Conservation (phyloP, 2,329 filamentous ascomycete species). For the Phialocephala subalpina region DNA sequence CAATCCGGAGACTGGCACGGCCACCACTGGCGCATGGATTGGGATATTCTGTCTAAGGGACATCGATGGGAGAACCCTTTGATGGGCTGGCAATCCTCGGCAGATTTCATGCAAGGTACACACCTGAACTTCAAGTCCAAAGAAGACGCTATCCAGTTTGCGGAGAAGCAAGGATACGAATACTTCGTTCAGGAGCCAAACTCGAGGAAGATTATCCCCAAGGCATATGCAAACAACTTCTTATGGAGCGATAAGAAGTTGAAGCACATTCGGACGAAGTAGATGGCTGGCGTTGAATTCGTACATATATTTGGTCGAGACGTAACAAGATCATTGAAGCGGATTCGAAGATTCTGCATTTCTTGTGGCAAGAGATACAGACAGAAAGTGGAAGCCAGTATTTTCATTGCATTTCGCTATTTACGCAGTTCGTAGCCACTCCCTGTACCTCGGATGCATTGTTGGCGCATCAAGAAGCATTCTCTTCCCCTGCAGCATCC, state of each 20-base stretch:
- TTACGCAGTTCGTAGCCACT: not conserved
- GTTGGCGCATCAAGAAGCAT: not conserved
- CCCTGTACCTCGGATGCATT: not conserved
- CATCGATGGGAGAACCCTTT: conserved; percentile 98
- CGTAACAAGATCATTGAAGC: conserved; percentile 1
- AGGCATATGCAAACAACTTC: conserved; percentile 98
- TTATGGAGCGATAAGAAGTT: conserved; percentile 84
- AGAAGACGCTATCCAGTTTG: conserved; percentile 93
- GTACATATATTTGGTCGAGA: conserved; percentile 32
- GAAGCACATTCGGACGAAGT: conserved; percentile 87
- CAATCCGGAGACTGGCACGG: conserved; percentile 90
- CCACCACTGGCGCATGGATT: conserved; percentile 96
- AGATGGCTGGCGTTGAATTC: conserved; percentile 44
- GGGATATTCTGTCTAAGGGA: conserved; percentile 91
- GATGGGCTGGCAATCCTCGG: conserved; percentile 98
- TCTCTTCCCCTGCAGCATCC: not conserved
- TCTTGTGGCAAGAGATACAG: not conserved
- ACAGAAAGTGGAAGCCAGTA: not conserved
- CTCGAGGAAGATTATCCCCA: conserved; percentile 82
- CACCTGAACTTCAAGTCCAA: conserved; percentile 90
- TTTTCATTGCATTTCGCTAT: not conserved
- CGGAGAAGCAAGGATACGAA: conserved; percentile 98
- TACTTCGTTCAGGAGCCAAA: conserved; percentile 99
- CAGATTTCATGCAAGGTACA: conserved; percentile 93
- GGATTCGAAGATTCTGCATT: not conserved